Evolutionary conservation across 768 basidiomycete genomes (phyloP).

Genomic region (Cyclocybe aegerita): DNA sequence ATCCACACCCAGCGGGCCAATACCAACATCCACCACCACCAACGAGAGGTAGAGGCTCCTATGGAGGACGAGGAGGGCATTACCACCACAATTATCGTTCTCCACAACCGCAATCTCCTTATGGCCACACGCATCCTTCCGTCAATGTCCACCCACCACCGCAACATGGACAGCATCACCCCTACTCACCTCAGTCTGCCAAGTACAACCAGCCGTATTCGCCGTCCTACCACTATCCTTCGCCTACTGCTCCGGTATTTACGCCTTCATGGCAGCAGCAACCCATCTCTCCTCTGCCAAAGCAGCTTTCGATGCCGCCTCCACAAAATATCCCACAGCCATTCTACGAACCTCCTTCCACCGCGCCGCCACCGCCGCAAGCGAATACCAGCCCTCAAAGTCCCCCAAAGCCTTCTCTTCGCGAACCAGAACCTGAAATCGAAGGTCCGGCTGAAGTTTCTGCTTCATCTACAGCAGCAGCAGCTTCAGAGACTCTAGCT

Average conservation of each 20-base stretch:
- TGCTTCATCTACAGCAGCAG: constrained; percentile 2
- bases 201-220: constrained; percentile 31
- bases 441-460: background rate
- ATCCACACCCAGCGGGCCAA: constrained; percentile 27
- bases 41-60: constrained; percentile 29
- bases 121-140: constrained; percentile 25
- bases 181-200: constrained; percentile 29
- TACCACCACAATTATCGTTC: constrained; percentile 27
- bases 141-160: constrained; percentile 21
- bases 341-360: constrained; percentile 16
- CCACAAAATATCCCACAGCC: constrained; percentile 19
- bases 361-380: background rate
- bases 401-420: background rate
- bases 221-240: constrained; percentile 33
- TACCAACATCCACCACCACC: constrained; percentile 30
- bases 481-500: constrained; percentile 1
- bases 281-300: constrained; percentile 58
- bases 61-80: constrained; percentile 33
- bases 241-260: constrained; percentile 34
- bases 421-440: background rate
- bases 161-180: constrained; percentile 16
- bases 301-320: constrained; percentile 57
- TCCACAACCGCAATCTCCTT: constrained; percentile 28
- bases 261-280: constrained; percentile 42
- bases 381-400: constrained; percentile 4